Percentiles rank a stretch among this genome's conserved stretches.
Evolutionary conservation across 2,329 filamentous ascomycete genomes (phyloP).

Genomic region (Coccinonectria pachysandricola): DNA sequence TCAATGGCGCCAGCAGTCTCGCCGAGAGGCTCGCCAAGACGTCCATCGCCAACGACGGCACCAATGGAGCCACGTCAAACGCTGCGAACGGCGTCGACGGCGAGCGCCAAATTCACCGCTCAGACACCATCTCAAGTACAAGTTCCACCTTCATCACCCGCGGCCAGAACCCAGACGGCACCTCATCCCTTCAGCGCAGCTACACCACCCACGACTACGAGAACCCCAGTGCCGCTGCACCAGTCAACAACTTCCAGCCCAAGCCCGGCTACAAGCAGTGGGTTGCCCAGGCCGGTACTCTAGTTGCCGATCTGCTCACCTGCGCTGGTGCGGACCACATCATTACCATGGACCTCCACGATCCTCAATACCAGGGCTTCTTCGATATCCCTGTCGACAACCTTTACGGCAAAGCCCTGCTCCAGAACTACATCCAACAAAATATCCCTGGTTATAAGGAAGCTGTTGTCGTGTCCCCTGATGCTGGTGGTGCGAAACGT

Average conservation of each 20-base stretch:
- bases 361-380: constrained; percentile 96
- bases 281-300: constrained; percentile 93
- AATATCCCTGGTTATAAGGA: constrained; percentile 77
- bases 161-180: constrained; percentile 28
- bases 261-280: constrained; percentile 96
- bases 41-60: constrained; percentile 38
- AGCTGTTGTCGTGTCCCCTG: constrained; percentile 88
- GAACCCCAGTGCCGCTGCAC: constrained; percentile 44
- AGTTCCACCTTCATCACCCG: constrained; percentile 25
- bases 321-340: constrained; percentile 94
- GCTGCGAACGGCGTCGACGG: constrained; percentile 15
- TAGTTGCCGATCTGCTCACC: constrained; percentile 87
- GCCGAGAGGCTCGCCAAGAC: constrained; percentile 64
- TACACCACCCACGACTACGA: constrained; percentile 57
- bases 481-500: constrained; percentile 92
- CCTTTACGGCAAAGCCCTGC: constrained; percentile 72
- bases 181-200: constrained; percentile 33
- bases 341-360: constrained; percentile 95
- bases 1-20: constrained; percentile 58
- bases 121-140: constrained; percentile 25
- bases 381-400: constrained; percentile 99
- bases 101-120: constrained; percentile 25
- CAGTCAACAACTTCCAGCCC: constrained; percentile 54
- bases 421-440: constrained; percentile 63
- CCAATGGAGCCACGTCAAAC: constrained; percentile 18